Percentiles rank a stretch among this genome's conserved stretches.
phyloP scores from a whole-genome alignment of 2,329 filamentous ascomycete genomes.

The Cryphonectria japonica region DNA sequence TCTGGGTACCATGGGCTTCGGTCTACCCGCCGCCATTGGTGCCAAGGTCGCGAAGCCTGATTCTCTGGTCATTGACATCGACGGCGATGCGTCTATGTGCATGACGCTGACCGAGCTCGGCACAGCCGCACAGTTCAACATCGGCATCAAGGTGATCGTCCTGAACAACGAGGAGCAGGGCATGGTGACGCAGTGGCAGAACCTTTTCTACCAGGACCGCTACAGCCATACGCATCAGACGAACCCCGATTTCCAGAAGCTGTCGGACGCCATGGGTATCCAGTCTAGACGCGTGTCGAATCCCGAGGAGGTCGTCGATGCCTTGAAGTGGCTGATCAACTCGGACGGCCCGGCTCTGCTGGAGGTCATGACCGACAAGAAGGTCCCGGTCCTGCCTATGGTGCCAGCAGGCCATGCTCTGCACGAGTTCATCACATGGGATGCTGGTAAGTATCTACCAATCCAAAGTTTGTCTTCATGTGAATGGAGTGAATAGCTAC shows the following conservation, averaged over 20 bases:
- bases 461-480: conserved; percentile 22
- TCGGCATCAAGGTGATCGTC: conserved; percentile 92
- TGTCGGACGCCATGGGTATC: conserved; percentile 89
- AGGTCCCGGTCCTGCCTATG: conserved; percentile 97
- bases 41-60: conserved; percentile 82
- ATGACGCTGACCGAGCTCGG: conserved; percentile 97
- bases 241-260: conserved; percentile 95
- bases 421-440: conserved; percentile 92
- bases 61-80: conserved; percentile 89
- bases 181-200: conserved; percentile 99
- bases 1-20: conserved; percentile 94
- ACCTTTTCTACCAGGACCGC: conserved; percentile 93
- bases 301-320: conserved; percentile 76
- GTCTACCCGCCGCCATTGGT: conserved; percentile 91
- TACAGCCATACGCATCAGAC: conserved; percentile 90
- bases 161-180: conserved; percentile 98
- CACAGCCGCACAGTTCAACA: conserved; percentile 93
- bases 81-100: conserved; percentile 98
- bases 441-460: conserved; percentile 62
- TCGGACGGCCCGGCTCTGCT: conserved; percentile 89
- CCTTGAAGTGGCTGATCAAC: conserved; percentile 86
- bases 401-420: conserved; percentile 85
- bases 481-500: conserved; percentile 26
- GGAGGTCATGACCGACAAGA: conserved; percentile 88
- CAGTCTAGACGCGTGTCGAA: conserved; percentile 73